Percentiles rank a stretch among this genome's conserved stretches.
phyloP scores from a whole-genome alignment of 2,329 filamentous ascomycete genomes.

The Periconia macrospinosa region DNA sequence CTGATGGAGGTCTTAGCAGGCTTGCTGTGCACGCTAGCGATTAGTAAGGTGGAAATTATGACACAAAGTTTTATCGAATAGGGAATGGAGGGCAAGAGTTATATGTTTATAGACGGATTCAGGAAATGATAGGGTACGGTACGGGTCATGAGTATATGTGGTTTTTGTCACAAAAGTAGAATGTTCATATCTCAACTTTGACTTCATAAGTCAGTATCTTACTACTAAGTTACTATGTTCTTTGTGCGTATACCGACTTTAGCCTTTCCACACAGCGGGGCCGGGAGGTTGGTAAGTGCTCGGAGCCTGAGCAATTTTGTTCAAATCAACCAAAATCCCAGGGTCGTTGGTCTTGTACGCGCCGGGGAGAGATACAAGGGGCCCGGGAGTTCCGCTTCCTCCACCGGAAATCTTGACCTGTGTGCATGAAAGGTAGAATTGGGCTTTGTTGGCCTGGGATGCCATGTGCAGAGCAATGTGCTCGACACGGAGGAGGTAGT shows the following conservation, averaged over 20 bases:
- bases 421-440: slow-evolving; percentile 46
- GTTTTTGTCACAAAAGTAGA: too few species aligned
- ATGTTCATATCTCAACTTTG: too few species aligned
- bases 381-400: slow-evolving; percentile 42
- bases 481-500: slow-evolving; percentile 44
- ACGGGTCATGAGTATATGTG: too few species aligned
- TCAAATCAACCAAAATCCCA: slow-evolving; percentile 28
- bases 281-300: slow-evolving; percentile 25
- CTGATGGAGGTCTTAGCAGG: slow-evolving; percentile 44
- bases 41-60: too few species aligned
- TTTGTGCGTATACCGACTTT: background rate
- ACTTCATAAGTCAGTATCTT: too few species aligned
- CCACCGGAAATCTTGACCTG: slow-evolving; percentile 48
- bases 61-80: too few species aligned
- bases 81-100: too few species aligned
- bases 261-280: slow-evolving; percentile 28
- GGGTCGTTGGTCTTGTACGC: slow-evolving; percentile 30
- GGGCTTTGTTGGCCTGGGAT: slow-evolving; percentile 34
- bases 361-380: slow-evolving; percentile 26
- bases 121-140: too few species aligned
- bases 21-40: background rate
- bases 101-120: too few species aligned
- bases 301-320: slow-evolving; percentile 16
- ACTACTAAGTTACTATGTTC: background rate
- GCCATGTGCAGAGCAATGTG: slow-evolving; percentile 43